These are phyloP conservation scores for Pelargonium cotyledonis DNA, from an alignment of 441 rosid genomes.

Conservation along the genomic window DNA sequence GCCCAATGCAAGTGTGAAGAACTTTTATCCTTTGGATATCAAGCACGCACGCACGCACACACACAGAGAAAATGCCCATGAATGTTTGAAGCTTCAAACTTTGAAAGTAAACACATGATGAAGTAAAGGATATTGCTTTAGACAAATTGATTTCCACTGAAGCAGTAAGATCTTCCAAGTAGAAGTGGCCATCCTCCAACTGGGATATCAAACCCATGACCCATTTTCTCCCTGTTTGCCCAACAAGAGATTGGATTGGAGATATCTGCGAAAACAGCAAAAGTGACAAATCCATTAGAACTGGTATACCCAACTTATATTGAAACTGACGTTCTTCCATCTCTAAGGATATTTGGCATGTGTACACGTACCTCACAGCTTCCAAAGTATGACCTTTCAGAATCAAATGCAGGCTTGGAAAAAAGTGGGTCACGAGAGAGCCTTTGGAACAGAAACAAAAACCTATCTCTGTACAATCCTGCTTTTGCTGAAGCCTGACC, in stretches of 20 bases:
- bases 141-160: slow-evolving; percentile 81
- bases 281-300: background rate
- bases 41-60: background rate
- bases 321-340: background rate
- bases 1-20: background rate
- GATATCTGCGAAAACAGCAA: slow-evolving; percentile 48
- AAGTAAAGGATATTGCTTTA: slow-evolving; percentile 82
- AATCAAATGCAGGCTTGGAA: slow-evolving; percentile 64
- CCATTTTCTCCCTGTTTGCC: slow-evolving; percentile 76
- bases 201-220: slow-evolving; percentile 97
- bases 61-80: background rate
- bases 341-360: background rate
- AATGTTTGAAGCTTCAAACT: background rate
- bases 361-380: slow-evolving; percentile 54
- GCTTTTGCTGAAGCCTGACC: slow-evolving; percentile 76
- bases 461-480: slow-evolving; percentile 63
- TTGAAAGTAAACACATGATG: background rate
- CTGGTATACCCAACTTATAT: background rate
- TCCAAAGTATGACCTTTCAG: slow-evolving; percentile 51
- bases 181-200: slow-evolving; percentile 96
- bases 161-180: slow-evolving; percentile 83
- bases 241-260: slow-evolving; percentile 71
- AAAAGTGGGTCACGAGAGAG: slow-evolving; percentile 77
- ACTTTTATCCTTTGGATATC: background rate
- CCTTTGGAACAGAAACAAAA: slow-evolving; percentile 67